phyloP scores from a whole-genome alignment of 2,329 filamentous ascomycete species.

The Myriosclerotinia duriaeana region DNA sequence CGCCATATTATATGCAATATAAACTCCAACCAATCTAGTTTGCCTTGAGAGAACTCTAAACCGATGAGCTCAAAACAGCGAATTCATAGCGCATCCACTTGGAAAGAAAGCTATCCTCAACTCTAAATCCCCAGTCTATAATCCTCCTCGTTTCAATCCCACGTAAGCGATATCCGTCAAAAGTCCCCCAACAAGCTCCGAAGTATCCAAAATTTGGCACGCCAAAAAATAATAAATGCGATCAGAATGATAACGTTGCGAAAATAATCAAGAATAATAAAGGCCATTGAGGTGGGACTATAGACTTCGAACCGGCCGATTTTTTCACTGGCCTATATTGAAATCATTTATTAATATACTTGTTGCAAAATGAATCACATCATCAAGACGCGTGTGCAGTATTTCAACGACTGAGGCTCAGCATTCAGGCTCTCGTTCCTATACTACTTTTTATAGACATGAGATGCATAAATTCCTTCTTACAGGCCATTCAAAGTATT shows the following conservation, averaged over 20 bases:
- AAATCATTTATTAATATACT: neutral
- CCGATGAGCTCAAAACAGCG: neutral
- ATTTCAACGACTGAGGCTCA: slow-evolving; percentile 26
- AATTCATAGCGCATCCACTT: neutral
- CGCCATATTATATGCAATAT: neutral
- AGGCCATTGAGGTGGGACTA: neutral
- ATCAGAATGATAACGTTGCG: neutral
- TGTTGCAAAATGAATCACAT: neutral
- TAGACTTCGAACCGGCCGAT: neutral
- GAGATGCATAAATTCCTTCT: slow-evolving; percentile 15
- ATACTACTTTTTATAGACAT: slow-evolving; percentile 14
- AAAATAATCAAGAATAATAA: neutral
- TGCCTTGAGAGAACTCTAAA: neutral
- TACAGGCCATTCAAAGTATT: slow-evolving; percentile 34
- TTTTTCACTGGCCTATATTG: slow-evolving; percentile 1
- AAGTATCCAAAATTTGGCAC: neutral
- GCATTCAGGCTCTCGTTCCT: slow-evolving; percentile 17
- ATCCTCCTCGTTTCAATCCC: neutral
- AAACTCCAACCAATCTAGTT: neutral
- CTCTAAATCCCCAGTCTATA: neutral
- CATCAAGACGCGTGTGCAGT: slow-evolving; percentile 1
- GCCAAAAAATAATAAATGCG: neutral
- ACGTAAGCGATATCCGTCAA: neutral
- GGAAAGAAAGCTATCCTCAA: neutral
- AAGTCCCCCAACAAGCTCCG: neutral